These are phyloP conservation scores for Stachybotrys chartarum DNA, from an alignment of 2,329 filamentous ascomycete species.

Conservation along the genomic window DNA sequence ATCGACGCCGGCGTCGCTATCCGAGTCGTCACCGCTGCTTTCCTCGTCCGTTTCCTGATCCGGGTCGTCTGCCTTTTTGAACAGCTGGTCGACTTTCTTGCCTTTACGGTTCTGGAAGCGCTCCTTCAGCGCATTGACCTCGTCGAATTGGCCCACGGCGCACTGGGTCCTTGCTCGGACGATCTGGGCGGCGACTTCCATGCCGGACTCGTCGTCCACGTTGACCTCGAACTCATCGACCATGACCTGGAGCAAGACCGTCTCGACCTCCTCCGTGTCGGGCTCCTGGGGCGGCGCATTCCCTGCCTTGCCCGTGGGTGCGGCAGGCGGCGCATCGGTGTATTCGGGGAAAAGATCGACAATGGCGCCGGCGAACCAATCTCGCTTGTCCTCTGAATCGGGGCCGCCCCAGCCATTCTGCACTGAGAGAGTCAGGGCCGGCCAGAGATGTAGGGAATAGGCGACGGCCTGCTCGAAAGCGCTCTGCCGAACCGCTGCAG, in stretches of 20 bases:
- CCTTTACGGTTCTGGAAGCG: constrained; percentile 57
- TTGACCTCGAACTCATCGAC: constrained; percentile 92
- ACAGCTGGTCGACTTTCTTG: constrained; percentile 45
- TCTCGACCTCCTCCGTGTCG: constrained; percentile 74
- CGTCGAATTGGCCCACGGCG: constrained; percentile 56
- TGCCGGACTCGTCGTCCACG: constrained; percentile 82
- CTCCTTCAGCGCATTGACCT: constrained; percentile 55
- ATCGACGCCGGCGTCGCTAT: constrained; percentile 51
- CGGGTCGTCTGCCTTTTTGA: constrained; percentile 46
- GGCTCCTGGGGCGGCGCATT: constrained; percentile 37
- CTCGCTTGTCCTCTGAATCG: constrained; percentile 77
- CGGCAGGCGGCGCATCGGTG: constrained; percentile 25
- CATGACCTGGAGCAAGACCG: constrained; percentile 82
- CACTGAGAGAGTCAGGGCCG: constrained; percentile 78
- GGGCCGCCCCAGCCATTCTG: constrained; percentile 84
- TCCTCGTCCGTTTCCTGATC: constrained; percentile 57
- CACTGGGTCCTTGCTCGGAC: constrained; percentile 60
- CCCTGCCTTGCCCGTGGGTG: constrained; percentile 14
- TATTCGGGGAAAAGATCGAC: constrained; percentile 75
- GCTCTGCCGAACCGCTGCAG: constrained; percentile 45
- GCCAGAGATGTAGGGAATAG: constrained; percentile 80
- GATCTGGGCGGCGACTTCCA: constrained; percentile 66
- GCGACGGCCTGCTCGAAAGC: constrained; percentile 84
- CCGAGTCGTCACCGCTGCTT: constrained; percentile 50
- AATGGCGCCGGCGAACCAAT: constrained; percentile 90